phyloP scores from a whole-genome alignment of 2,329 filamentous ascomycete genomes.

The Aspergillus sp. region DNA sequence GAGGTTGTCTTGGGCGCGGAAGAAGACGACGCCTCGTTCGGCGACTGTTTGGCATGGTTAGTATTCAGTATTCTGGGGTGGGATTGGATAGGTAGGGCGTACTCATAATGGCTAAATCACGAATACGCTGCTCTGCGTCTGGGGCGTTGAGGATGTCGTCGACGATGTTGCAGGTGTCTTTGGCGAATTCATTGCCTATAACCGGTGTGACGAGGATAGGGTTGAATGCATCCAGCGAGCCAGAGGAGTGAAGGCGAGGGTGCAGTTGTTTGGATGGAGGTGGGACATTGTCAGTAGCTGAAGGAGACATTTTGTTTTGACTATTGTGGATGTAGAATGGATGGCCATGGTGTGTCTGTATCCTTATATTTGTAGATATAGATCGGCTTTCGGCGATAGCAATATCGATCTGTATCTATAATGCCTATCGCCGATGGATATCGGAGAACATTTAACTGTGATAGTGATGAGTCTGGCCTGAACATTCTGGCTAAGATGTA shows the following conservation, averaged over 20 bases:
- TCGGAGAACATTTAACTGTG: too few species aligned
- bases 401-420: too few species aligned
- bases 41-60: conserved; percentile 44
- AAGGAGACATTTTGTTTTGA: too few species aligned
- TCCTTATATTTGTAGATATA: too few species aligned
- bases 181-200: conserved; percentile 39
- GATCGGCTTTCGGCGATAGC: too few species aligned
- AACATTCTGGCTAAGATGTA: too few species aligned
- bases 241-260: conserved; percentile 36
- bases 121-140: conserved; percentile 59
- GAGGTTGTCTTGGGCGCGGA: conserved; percentile 59
- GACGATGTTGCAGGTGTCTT: conserved; percentile 28
- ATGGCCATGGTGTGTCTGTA: too few species aligned
- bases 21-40: conserved; percentile 65
- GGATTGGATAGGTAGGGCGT: conserved; percentile 13
- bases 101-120: conserved; percentile 66
- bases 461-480: too few species aligned
- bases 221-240: conserved; percentile 36
- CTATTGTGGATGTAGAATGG: too few species aligned
- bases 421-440: too few species aligned
- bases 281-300: too few species aligned
- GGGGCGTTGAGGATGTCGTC: conserved; percentile 49
- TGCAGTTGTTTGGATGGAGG: too few species aligned
- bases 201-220: conserved; percentile 38
- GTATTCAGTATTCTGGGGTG: not conserved